Conservation (phyloP, 176 grass and related monocot species). For the Oryza longistaminata region DNA sequence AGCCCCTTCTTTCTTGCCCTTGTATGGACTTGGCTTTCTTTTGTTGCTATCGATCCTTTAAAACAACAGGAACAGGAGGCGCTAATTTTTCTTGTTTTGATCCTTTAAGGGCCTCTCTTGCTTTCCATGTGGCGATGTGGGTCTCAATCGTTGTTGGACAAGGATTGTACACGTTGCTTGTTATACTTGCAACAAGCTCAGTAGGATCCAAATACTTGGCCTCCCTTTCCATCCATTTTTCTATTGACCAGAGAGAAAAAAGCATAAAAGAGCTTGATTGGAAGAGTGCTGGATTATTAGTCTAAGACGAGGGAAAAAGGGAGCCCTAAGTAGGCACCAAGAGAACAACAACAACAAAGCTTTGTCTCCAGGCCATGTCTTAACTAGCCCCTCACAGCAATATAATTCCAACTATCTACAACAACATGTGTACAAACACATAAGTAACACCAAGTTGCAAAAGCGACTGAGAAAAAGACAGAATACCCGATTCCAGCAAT, state of each 20-base stretch:
- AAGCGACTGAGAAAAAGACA: slow-evolving; percentile 14
- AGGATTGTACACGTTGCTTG: slow-evolving; percentile 23
- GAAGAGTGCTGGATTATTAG: slow-evolving; percentile 11
- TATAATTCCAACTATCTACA: slow-evolving; percentile 38
- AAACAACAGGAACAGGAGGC: not conserved
- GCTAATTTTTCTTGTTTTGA: not conserved
- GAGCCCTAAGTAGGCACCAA: slow-evolving; percentile 34
- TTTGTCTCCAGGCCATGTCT: slow-evolving; percentile 18
- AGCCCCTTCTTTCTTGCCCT: not conserved
- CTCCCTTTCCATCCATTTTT: not conserved
- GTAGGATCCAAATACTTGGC: slow-evolving; percentile 15
- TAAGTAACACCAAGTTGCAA: slow-evolving; percentile 44
- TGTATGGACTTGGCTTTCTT: not conserved
- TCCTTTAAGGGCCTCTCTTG: not conserved
- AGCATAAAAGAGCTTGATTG: slow-evolving; percentile 13
- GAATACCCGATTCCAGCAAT: slow-evolving; percentile 39
- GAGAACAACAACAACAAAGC: slow-evolving; percentile 1
- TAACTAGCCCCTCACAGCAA: slow-evolving; percentile 14
- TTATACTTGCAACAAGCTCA: slow-evolving; percentile 14
- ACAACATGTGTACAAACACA: slow-evolving; percentile 42
- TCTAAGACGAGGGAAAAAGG: slow-evolving; percentile 28
- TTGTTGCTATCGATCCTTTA: not conserved
- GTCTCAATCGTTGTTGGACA: slow-evolving; percentile 6
- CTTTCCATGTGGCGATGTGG: not conserved
- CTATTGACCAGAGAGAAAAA: not conserved